Conservation (phyloP, 768 basidiomycete genomes). For the Cantharellus anzutake region DNA sequence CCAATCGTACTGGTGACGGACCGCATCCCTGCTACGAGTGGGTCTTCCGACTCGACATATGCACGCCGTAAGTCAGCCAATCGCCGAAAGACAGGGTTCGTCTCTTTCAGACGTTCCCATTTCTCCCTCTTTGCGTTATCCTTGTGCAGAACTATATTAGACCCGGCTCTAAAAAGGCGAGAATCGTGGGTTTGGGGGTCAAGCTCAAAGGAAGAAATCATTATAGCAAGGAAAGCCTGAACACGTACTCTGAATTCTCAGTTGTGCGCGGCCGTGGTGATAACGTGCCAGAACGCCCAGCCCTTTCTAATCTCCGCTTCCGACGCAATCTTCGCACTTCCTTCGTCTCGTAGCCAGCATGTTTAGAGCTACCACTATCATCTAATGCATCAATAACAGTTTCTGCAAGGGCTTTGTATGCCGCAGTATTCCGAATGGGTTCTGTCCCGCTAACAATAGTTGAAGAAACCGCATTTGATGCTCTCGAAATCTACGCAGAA, state of each 20-base stretch:
- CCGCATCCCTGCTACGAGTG: conserved; percentile 62
- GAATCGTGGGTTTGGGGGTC: neutral
- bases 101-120: conserved; percentile 64
- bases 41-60: conserved; percentile 88
- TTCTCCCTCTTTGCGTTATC: conserved; percentile 59
- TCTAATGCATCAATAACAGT: conserved; percentile 84
- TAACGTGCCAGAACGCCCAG: conserved; percentile 35
- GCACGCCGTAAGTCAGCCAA: conserved; percentile 39
- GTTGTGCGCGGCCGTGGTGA: conserved; percentile 28
- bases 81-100: conserved; percentile 53
- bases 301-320: conserved; percentile 65
- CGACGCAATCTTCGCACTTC: conserved; percentile 70
- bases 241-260: conserved; percentile 64
- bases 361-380: conserved; percentile 80
- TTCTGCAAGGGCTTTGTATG: conserved; percentile 82
- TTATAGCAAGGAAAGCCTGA: neutral
- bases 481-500: conserved; percentile 51
- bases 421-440: conserved; percentile 89
- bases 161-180: conserved; percentile 45
- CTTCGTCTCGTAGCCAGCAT: conserved; percentile 91
- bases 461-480: conserved; percentile 67
- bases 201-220: neutral
- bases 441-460: conserved; percentile 82
- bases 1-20: conserved; percentile 71
- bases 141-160: conserved; percentile 67